Conservation (phyloP, 1,139 yeast genomes). For the Suhomyces bokatorum region DNA sequence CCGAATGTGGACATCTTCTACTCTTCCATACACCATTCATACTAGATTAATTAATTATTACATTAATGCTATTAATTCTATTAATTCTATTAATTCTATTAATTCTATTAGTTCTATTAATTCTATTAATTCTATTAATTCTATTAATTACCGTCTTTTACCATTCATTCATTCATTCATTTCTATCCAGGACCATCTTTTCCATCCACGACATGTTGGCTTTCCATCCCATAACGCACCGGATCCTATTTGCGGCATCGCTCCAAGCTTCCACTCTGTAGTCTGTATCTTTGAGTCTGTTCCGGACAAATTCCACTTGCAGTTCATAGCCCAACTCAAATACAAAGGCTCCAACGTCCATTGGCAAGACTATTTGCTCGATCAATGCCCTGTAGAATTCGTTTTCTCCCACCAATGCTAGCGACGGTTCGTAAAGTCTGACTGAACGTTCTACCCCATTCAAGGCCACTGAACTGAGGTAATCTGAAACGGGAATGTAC, state of each 20-base stretch:
- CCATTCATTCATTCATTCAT: neutral
- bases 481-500: constrained; percentile 60
- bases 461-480: constrained; percentile 29
- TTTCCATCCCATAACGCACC: constrained; percentile 46
- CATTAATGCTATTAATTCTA: no score
- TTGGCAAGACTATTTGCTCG: constrained; percentile 37
- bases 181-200: neutral
- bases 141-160: neutral
- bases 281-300: constrained; percentile 12
- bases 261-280: constrained; percentile 32
- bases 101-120: no score
- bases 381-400: constrained; percentile 68
- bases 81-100: neutral
- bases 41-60: no score
- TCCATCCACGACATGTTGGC: constrained; percentile 2
- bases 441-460: constrained; percentile 61
- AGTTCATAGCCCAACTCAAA: constrained; percentile 43
- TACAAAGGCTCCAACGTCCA: constrained; percentile 40
- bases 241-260: constrained; percentile 33
- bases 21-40: no score
- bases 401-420: constrained; percentile 74
- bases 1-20: no score
- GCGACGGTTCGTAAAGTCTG: constrained; percentile 64
- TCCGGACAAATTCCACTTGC: constrained; percentile 32
- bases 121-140: neutral